Conservation (phyloP, 345 rosid species). For the Arabidopsis suecica region DNA sequence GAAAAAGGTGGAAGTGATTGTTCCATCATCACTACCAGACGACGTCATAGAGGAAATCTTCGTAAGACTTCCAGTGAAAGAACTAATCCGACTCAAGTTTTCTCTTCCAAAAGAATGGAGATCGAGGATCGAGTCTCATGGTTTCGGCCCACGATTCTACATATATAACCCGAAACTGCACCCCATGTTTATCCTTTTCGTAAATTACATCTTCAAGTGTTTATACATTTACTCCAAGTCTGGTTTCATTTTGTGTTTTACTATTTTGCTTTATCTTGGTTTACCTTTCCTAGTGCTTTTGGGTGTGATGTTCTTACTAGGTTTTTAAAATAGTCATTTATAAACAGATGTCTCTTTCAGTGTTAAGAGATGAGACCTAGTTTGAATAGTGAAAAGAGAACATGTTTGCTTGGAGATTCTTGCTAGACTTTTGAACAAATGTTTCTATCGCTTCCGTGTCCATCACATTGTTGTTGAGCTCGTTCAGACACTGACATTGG, state of each 20-base stretch:
- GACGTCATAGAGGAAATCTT: slow-evolving; percentile 29
- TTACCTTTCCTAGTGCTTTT: neutral
- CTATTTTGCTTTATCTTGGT: neutral
- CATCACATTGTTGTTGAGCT: too few species aligned
- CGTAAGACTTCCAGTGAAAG: slow-evolving; percentile 9
- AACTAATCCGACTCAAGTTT: neutral
- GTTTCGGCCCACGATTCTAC: neutral
- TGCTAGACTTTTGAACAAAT: too few species aligned
- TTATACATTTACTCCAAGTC: slow-evolving; percentile 4
- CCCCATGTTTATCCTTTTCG: neutral
- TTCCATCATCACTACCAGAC: neutral
- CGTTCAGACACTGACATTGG: too few species aligned
- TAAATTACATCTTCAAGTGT: neutral
- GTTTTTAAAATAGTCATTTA: neutral
- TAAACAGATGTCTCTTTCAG: neutral
- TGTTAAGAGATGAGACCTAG: neutral
- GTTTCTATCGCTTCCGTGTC: too few species aligned
- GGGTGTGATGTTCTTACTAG: neutral
- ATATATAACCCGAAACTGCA: neutral
- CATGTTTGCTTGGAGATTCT: neutral
- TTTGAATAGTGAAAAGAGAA: neutral
- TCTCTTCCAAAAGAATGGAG: slow-evolving; percentile 28
- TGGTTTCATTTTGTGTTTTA: neutral
- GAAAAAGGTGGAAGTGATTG: neutral
- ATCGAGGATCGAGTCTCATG: slow-evolving; percentile 4